Base-by-base conservation (phyloP, 306 rosid species). In the Prunus persica region DNA sequence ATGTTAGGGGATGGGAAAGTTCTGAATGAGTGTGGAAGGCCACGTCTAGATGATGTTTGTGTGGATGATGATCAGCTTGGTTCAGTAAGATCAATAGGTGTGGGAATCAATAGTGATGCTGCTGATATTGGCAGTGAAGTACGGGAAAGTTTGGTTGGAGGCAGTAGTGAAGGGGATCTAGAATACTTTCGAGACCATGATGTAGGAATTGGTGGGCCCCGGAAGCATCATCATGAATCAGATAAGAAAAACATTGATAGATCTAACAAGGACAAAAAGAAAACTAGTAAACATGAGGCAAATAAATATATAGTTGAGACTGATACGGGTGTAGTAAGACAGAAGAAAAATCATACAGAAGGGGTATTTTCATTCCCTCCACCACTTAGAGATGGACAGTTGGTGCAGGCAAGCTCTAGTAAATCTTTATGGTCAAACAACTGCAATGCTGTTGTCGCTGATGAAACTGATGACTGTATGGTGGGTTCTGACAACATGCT, bases 51-150 rank as follows among this genome's bases (percentile, higher is more conserved):
- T 71, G 98, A 92, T 67, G 83, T 85, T 78, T 84, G 86, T 77
- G 70, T 88, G 82, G 98, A 96, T 79, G 96, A 96, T 78, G 90
- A 91, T 82, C 99, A 91, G 47, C 98, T 80, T 51, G 90, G 96
- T 81, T 91, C 98, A 13, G 97, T 92, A 71, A 87, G 99, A 87
- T 96, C 99, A 76, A 96, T 96, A 71, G 99, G 99, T 61, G 99
- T 96, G 74, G 99, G 99, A 72, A 90, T 96, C 79, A 89, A 86
- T 77, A 91, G 97, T 76, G 99, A 92, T 82, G 89, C 85, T 80
- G 97, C 97, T 60, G 97, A 96, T 65, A 60, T 96, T 69, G 93
- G 98, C 74, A 87, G 90, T 85, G 98, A 92, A 83, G 98, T 91
- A 51, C 96, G 88, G 38, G 99, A 89, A 88, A 92, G 93, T 88